Percentiles rank a stretch among this genome's conserved stretches.
These are phyloP conservation scores for Pycnococcus provasolii DNA, from an alignment of 139 green algal species.

Conservation along the genomic window DNA sequence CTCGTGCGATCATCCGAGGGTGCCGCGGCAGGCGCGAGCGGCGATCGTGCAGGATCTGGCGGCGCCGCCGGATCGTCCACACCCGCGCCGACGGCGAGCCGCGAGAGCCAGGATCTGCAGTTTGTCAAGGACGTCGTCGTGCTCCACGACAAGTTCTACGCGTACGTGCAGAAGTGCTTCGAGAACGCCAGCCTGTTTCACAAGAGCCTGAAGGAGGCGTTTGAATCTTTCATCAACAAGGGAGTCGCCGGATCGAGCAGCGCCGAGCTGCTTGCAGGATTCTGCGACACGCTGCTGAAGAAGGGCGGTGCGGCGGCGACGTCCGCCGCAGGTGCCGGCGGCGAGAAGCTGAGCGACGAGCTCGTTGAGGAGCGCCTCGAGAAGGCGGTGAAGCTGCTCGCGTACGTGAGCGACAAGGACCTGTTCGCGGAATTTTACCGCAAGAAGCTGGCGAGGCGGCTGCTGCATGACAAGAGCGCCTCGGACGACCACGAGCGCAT, in stretches of 20 bases:
- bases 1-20: conserved; percentile 41
- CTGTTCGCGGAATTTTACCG: conserved; percentile 93
- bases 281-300: conserved; percentile 92
- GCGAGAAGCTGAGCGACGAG: conserved; percentile 90
- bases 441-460: conserved; percentile 40
- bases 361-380: conserved; percentile 87
- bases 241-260: conserved; percentile 61
- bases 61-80: conserved; percentile 1
- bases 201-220: conserved; percentile 95
- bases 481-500: conserved; percentile 89
- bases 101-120: conserved; percentile 62
- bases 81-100: conserved; percentile 44
- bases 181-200: conserved; percentile 76
- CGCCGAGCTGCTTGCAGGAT: conserved; percentile 92
- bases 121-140: conserved; percentile 82
- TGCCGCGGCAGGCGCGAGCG: conserved; percentile 21
- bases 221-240: conserved; percentile 98
- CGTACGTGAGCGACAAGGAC: conserved; percentile 92
- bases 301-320: conserved; percentile 58
- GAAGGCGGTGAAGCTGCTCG: conserved; percentile 94
- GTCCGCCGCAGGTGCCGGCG: conserved; percentile 33
- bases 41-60: too few relatives aligned
- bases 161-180: conserved; percentile 58
- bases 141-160: conserved; percentile 89
- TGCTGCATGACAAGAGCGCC: conserved; percentile 68